Base-by-base conservation (phyloP, 805 yeast genomes). In the Starmerella geochares region DNA sequence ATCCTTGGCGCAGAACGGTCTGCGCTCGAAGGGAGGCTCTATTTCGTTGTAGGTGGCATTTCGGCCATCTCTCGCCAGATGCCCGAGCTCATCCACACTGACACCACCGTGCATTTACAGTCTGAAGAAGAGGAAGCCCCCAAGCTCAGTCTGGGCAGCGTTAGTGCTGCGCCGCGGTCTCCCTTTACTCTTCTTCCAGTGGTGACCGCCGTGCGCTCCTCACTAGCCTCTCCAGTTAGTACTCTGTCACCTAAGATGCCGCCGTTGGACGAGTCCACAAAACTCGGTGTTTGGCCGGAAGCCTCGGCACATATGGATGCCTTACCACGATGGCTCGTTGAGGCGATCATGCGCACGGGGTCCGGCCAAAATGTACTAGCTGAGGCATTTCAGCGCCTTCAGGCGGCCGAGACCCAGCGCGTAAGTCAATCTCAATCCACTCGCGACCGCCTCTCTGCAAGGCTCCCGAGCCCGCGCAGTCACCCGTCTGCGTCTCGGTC, bases 361-460 rank as follows among this genome's bases (percentile, higher is more conserved):
- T 45, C 56, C 4, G 75, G 75, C 3, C 69, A 75, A 3, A 58
- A 68, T 29, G 52, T 60, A 1, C 62, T 71, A 8, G 69, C 78
- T 1, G 73, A 76, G 24, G 71, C 79, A 54, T 88, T 86, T 63
- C 75, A 76, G 55, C 67, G 67, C 42, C 68, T 88, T 40, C 95
- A 90, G 66, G 66, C 75, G 41, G 71, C 75, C 25, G 96, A 88
- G 62, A 78, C 78, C 54, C 72, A 71, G 16, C 70, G 96, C 37
- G 41, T 37, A 14, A 21, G 29, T 28, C 14, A 20, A 8, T 37
- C 41, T 10, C 41, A 37, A n/a, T 5, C 19, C 20, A n/a, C 25
- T 13, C 36, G 46, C n/a, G 49, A 44, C 27, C 27, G 47, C n/a
- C 27, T 36, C 24, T 24, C 45, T 6, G 29, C 48, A 13, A 28